Base-by-base conservation (phyloP, 2,329 filamentous ascomycete genomes). In the Monosporascus sp. region DNA sequence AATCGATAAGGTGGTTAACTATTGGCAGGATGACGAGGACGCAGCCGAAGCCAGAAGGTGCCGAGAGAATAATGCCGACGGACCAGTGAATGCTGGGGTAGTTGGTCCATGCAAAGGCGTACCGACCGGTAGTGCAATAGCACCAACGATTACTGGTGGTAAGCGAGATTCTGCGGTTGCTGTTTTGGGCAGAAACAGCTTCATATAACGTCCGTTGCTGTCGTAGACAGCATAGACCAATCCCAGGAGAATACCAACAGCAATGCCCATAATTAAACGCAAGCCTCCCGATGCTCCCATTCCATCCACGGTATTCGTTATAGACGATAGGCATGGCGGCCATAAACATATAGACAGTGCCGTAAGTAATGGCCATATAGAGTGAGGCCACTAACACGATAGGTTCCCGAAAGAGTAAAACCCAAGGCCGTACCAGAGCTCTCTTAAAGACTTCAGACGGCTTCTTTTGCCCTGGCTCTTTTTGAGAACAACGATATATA, bases 251-350 rank as follows among this genome's bases (percentile, higher is more conserved):
- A 89, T 87, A 52, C 88, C 87, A 27, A 88, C 78, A 8, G 82
- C 78, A 8, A 90, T 80, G 41, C 87, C 87, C 24, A 89, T 66
- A n/a, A n/a, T n/a, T n/a, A 68, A 90, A 89, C 1, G 87, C 76
- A 0, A 88, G 74, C 20, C 85, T 83, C 38, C 82, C 79, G 35
- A 85, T 73, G 37, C 82, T 82, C 31, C 75, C 65, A 16, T 73
- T 77, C 82, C 84, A 88, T 44, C 80, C 80, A 49, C 84, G 78
- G 40, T 73, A 62, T 56, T 78, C 60, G 61, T 86, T 78, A 68
- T 85, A 90, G 35, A 90, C 85, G 61, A 89, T 84, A 5, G 82
- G 81, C 67, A 84, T 83, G 14, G 81, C 80, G 19, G 77, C 76
- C 59, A 85, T 84, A 62, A 84, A 74, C 64, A 84, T 75, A 66